These are phyloP conservation scores for Rhodotorula toruloides DNA, from an alignment of 768 basidiomycete species.

Conservation along the genomic window DNA sequence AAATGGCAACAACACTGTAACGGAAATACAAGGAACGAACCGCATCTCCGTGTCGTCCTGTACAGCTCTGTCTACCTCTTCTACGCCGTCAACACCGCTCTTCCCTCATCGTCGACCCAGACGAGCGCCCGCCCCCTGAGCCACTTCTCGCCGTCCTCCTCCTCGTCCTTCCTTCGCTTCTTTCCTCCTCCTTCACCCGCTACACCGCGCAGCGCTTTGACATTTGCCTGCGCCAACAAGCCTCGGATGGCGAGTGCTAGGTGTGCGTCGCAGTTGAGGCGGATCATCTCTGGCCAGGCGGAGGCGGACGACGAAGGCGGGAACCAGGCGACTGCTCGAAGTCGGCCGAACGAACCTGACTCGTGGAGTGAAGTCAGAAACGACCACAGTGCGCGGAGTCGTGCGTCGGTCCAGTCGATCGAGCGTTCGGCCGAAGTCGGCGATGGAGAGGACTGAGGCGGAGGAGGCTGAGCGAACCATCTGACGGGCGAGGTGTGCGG, in stretches of 20 bases:
- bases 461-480: no score
- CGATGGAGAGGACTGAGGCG: not conserved
- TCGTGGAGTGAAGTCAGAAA: not conserved
- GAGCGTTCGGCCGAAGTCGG: no score
- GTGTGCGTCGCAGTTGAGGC: slow-evolving; percentile 18
- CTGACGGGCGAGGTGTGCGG: not conserved
- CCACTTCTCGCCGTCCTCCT: no score
- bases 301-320: no score
- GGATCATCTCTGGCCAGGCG: not conserved
- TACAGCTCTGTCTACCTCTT: no score
- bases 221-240: not conserved
- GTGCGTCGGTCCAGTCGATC: slow-evolving; percentile 25
- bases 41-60: no score
- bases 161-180: no score
- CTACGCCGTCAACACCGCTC: slow-evolving; percentile 4
- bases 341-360: slow-evolving; percentile 1
- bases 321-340: not conserved
- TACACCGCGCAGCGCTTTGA: not conserved
- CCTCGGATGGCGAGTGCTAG: slow-evolving; percentile 23
- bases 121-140: slow-evolving; percentile 1
- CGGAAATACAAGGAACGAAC: no score
- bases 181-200: not conserved
- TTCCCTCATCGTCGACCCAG: slow-evolving; percentile 24
- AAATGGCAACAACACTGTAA: no score
- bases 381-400: slow-evolving; percentile 11